phyloP scores from a whole-genome alignment of 2,329 filamentous ascomycete genomes.

The Elsinoe necatrix region DNA sequence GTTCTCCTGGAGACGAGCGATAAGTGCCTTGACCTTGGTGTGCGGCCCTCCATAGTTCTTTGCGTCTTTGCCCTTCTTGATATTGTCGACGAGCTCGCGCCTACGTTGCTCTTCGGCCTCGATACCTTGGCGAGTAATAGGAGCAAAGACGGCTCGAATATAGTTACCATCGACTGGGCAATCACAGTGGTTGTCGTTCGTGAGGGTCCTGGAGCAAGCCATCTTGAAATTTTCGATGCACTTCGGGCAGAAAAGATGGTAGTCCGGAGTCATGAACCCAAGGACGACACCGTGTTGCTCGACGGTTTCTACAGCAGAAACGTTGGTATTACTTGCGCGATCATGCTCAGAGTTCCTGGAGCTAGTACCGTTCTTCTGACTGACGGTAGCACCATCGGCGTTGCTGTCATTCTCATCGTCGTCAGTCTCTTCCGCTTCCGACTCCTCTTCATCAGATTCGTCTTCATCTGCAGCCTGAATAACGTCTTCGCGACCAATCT shows the following conservation, averaged over 20 bases:
- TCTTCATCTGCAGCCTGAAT: conserved; percentile 37
- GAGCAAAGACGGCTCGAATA: conserved; percentile 57
- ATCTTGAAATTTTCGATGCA: conserved; percentile 59
- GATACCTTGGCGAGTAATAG: conserved; percentile 54
- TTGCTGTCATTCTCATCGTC: conserved; percentile 41
- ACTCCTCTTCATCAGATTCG: conserved; percentile 41
- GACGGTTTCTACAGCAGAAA: background rate
- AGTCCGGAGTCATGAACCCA: conserved; percentile 78
- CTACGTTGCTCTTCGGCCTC: conserved; percentile 42
- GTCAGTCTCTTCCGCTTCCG: background rate
- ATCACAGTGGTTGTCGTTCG: conserved; percentile 40
- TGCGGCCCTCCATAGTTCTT: conserved; percentile 75
- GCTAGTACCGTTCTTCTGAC: background rate
- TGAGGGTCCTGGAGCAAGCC: conserved; percentile 37
- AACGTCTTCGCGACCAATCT: conserved; percentile 35
- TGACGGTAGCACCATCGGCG: conserved; percentile 35
- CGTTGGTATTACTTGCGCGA: background rate
- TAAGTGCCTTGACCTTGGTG: conserved; percentile 78
- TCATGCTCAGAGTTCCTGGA: too few relatives aligned
- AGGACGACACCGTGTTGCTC: conserved; percentile 46
- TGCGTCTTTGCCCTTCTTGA: conserved; percentile 51
- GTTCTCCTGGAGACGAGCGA: conserved; percentile 62
- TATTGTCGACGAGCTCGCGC: conserved; percentile 46
- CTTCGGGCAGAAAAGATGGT: conserved; percentile 69
- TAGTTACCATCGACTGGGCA: conserved; percentile 63